phyloP scores from a whole-genome alignment of 2,329 filamentous ascomycete genomes.

The Phoma sp. region DNA sequence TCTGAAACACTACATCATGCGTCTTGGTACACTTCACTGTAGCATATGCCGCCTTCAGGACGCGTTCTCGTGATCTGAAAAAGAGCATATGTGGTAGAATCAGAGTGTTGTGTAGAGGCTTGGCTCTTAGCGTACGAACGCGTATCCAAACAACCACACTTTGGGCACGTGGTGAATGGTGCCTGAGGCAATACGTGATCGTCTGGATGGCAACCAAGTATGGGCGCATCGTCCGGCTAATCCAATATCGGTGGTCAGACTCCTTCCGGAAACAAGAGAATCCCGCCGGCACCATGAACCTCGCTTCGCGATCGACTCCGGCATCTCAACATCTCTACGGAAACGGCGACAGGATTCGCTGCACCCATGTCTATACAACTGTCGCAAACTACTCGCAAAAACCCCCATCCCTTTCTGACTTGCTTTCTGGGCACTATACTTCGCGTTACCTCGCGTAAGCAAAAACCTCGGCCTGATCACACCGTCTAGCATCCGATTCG shows the following conservation, averaged over 20 bases:
- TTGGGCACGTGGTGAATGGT: background rate
- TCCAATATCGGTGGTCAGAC: background rate
- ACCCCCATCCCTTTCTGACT: background rate
- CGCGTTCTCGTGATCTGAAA: background rate
- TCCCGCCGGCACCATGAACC: background rate
- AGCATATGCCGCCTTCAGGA: background rate
- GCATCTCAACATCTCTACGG: background rate
- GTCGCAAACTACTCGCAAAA: background rate
- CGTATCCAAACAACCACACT: too few relatives aligned
- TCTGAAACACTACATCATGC: background rate
- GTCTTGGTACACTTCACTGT: background rate
- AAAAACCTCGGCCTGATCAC: background rate
- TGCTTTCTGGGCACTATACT: background rate
- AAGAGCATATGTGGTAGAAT: background rate
- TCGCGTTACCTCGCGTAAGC: slow-evolving; percentile 3
- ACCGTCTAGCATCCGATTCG: background rate
- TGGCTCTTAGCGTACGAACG: too few relatives aligned
- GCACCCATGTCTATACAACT: background rate
- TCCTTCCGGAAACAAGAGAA: background rate
- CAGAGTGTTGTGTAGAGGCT: too few relatives aligned
- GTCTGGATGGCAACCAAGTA: background rate
- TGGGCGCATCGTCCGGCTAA: background rate
- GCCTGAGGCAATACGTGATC: background rate
- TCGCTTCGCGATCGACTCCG: background rate
- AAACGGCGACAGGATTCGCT: background rate